Evolutionary conservation across 306 rosid species (phyloP), one percentile per base, ranked within the genome.

Genomic region (Quillaja saponaria): DNA sequence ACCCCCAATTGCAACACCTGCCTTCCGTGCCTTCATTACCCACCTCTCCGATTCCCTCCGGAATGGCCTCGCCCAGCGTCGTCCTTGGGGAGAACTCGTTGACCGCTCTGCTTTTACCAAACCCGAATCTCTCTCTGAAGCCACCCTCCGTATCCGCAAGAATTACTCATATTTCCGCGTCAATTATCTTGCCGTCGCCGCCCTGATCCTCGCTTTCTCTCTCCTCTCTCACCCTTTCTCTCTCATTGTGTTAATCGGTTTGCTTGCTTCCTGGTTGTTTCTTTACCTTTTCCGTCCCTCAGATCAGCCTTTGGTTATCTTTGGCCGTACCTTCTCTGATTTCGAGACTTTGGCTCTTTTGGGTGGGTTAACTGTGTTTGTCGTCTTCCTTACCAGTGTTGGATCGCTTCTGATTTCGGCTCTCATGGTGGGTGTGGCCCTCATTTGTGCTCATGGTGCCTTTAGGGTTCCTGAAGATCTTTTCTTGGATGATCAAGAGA

Each of bases 241-340:
- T 0, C 81, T 85, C 20, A 13, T 89, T 14, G 72, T 80, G 31
- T 85, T 92, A 42, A 7, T 78, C 3, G 90, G 91, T 7, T 84
- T 92, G 39, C 79, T 89, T 56, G 78, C 82, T n/a, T 71, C 85
- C 1, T 92, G 96, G 99, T 74, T 89, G 54, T 92, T 92, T 77
- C 96, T 92, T 39, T 89, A 92, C 80, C 84, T 89, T 60, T 84
- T 92, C 85, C 96, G 99, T 10, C 94, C 99, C 8, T 34, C 99
- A 13, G 99, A 89, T 48, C 99, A 90, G 69, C 96, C 99, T 6
- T 80, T 92, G 10, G 87, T 92, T 53, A 34, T 92, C 16, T 64
- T 92, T 19, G 95, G 95, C 33, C 86, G 95, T 2, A 55, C 83
- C 1, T 92, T 79, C 76, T 50, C 90, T 8, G 95, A 89, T 13